Evolutionary conservation across 345 rosid species (phyloP).

Genomic region (Ceriops tagal): DNA sequence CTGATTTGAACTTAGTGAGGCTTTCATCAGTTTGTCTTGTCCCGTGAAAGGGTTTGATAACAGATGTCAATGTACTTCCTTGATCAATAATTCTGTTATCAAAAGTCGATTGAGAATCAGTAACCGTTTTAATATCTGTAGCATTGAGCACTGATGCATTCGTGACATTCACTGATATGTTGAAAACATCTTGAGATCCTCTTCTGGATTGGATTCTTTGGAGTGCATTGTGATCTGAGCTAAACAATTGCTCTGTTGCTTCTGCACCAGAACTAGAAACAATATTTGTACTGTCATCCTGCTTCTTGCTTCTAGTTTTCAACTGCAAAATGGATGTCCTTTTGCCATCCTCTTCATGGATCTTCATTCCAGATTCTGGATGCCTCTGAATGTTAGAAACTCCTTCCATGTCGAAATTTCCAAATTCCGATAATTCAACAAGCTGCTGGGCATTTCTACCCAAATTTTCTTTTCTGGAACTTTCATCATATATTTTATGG

Average conservation of each 20-base stretch:
- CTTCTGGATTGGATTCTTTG: slow-evolving; percentile 37
- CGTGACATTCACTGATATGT: slow-evolving; percentile 22
- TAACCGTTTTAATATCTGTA: slow-evolving; percentile 29
- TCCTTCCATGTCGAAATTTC: slow-evolving; percentile 34
- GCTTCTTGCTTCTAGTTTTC: slow-evolving; percentile 37
- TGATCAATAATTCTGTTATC: slow-evolving; percentile 43
- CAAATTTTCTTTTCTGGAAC: slow-evolving; percentile 24
- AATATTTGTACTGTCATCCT: slow-evolving; percentile 27
- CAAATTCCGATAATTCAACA: slow-evolving; percentile 31
- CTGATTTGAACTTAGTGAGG: slow-evolving; percentile 31
- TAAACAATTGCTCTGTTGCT: slow-evolving; percentile 31
- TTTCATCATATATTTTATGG: slow-evolving; percentile 15
- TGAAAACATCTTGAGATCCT: slow-evolving; percentile 34
- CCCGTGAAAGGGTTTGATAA: slow-evolving; percentile 29
- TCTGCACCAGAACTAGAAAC: slow-evolving; percentile 34
- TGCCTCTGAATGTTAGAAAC: slow-evolving; percentile 40
- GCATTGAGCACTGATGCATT: slow-evolving; percentile 34
- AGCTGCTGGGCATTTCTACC: slow-evolving; percentile 29
- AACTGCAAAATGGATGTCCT: slow-evolving; percentile 34
- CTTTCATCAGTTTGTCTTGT: slow-evolving; percentile 33
- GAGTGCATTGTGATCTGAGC: slow-evolving; percentile 28
- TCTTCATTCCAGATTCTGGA: slow-evolving; percentile 40
- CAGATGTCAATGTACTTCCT: slow-evolving; percentile 32
- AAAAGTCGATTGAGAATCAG: slow-evolving; percentile 38
- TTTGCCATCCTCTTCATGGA: slow-evolving; percentile 38